A percentile compares a stretch with the other conserved stretches of the same genome.
These are phyloP conservation scores for Vinca major DNA, from an alignment of 305 asterid genomes.

Conservation along the genomic window DNA sequence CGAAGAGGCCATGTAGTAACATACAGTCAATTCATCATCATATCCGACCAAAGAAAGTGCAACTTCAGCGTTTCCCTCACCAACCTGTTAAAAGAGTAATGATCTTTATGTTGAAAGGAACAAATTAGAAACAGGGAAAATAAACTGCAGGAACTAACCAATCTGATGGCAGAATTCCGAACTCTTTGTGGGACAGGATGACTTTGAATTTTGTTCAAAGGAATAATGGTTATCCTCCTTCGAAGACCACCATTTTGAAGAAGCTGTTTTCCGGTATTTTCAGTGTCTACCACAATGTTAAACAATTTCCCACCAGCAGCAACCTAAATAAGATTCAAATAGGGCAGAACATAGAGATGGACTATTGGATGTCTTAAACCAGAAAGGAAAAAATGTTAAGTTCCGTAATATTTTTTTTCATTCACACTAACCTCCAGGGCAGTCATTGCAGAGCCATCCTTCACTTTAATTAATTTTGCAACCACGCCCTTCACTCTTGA, in stretches of 20 bases:
- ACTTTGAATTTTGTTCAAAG: conserved; percentile 79
- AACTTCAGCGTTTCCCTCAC: conserved; percentile 87
- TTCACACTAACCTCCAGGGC: conserved; percentile 69
- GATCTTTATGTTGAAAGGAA: conserved; percentile 6
- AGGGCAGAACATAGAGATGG: neutral
- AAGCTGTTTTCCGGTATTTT: conserved; percentile 76
- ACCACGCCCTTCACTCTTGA: conserved; percentile 93
- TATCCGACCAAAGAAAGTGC: conserved; percentile 92
- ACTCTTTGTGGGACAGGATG: conserved; percentile 53
- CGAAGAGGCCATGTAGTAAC: conserved; percentile 13
- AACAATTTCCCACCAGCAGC: conserved; percentile 94
- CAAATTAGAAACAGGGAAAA: conserved; percentile 9
- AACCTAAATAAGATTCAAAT: conserved; percentile 46
- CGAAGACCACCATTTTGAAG: conserved; percentile 77
- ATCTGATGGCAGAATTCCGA: conserved; percentile 61
- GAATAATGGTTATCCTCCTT: conserved; percentile 89
- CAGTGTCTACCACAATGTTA: conserved; percentile 87
- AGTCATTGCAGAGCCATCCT: conserved; percentile 68
- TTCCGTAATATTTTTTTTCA: neutral
- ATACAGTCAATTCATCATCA: conserved; percentile 73
- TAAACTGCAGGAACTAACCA: conserved; percentile 37
- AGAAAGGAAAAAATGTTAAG: neutral
- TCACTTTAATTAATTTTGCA: conserved; percentile 84
- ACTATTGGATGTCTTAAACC: conserved; percentile 10
- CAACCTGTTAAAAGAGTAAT: conserved; percentile 51